A percentile compares a stretch with the other conserved stretches of the same genome.
These are phyloP conservation scores for Amanita polypyramis DNA, from an alignment of 768 basidiomycete genomes.

Conservation along the genomic window DNA sequence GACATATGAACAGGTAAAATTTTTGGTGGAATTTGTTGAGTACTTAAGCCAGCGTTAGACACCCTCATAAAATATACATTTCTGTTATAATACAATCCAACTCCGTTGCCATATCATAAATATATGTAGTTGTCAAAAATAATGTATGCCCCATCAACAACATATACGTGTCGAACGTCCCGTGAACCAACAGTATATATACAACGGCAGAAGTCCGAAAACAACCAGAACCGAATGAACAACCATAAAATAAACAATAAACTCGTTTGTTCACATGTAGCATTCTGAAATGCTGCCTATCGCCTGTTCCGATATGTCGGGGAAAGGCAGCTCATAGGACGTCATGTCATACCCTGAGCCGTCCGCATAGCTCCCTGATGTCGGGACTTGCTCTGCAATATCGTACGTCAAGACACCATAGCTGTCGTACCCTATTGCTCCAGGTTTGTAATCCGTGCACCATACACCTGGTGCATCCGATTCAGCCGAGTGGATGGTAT, in stretches of 20 bases:
- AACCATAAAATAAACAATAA: neutral
- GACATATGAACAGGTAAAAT: slow-evolving; percentile 86
- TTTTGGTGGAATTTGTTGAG: slow-evolving; percentile 69
- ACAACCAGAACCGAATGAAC: neutral
- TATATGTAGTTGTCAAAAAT: neutral
- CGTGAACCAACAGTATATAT: neutral
- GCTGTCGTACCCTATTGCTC: neutral
- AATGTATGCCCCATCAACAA: neutral
- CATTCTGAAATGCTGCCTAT: slow-evolving; percentile 1
- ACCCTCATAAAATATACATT: too few relatives aligned
- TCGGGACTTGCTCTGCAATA: neutral
- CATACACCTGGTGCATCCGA: neutral
- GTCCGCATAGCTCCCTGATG: slow-evolving; percentile 1
- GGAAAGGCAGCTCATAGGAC: slow-evolving; percentile 4
- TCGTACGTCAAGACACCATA: slow-evolving; percentile 1
- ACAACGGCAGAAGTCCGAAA: slow-evolving; percentile 3
- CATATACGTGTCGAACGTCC: neutral
- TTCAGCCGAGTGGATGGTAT: neutral
- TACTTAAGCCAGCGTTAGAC: slow-evolving; percentile 27
- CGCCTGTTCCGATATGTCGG: slow-evolving; percentile 4
- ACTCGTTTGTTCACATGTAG: slow-evolving; percentile 1
- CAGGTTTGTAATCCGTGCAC: slow-evolving; percentile 5
- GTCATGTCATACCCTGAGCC: slow-evolving; percentile 1
- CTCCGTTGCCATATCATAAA: too few relatives aligned
- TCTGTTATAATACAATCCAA: too few relatives aligned